phyloP scores from a whole-genome alignment of 305 asterid species.

The Striga hermonthica region DNA sequence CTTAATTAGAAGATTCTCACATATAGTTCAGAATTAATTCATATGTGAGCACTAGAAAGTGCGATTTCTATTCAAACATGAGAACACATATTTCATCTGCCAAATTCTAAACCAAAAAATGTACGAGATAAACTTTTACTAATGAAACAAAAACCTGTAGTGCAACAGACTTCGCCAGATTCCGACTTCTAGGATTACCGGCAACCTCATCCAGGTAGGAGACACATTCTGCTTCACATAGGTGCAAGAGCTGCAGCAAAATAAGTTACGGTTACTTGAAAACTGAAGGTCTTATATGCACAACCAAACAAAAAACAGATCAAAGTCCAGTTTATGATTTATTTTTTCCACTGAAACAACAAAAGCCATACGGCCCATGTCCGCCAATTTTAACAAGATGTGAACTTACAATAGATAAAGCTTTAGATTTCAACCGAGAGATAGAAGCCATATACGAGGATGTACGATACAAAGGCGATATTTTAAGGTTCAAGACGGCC shows the following conservation, averaged over 20 bases:
- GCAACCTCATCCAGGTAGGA: constrained; percentile 98
- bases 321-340: constrained; percentile 16
- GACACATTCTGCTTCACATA: constrained; percentile 86
- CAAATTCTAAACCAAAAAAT: constrained; percentile 24
- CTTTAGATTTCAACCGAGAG: constrained; percentile 83
- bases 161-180: constrained; percentile 74
- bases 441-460: constrained; percentile 54
- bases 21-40: constrained; percentile 5
- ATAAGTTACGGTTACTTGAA: constrained; percentile 28
- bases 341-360: constrained; percentile 19
- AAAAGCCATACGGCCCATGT: constrained; percentile 21
- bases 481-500: constrained; percentile 62
- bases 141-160: constrained; percentile 56
- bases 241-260: constrained; percentile 78
- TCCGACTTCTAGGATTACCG: constrained; percentile 60
- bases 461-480: constrained; percentile 43
- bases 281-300: constrained; percentile 22
- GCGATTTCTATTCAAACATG: constrained; percentile 24
- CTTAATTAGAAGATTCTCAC: not conserved
- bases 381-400: constrained; percentile 29
- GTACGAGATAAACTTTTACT: constrained; percentile 21
- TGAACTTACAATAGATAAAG: constrained; percentile 83
- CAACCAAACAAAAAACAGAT: constrained; percentile 22
- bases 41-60: constrained; percentile 21
- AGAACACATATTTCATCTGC: constrained; percentile 4